Evolutionary conservation across 2,329 filamentous ascomycete species (phyloP).

Genomic region (Pestalotiopsis sp.): DNA sequence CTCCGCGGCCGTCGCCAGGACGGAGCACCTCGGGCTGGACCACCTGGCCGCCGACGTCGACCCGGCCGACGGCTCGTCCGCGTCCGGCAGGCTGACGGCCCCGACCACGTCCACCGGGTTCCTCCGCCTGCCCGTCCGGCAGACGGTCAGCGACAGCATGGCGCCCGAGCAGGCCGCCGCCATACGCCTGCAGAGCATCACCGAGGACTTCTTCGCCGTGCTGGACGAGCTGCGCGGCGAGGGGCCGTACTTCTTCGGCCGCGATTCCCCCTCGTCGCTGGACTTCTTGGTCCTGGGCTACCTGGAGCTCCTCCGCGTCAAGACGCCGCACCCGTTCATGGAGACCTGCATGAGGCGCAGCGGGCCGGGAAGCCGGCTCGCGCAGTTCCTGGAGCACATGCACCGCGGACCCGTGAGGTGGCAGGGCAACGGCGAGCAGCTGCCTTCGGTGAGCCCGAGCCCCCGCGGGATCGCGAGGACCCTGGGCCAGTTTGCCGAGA

Average conservation of each 20-base stretch:
- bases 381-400: slow-evolving; percentile 24
- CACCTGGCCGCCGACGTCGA: slow-evolving; percentile 64
- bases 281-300: slow-evolving; percentile 86
- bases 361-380: slow-evolving; percentile 25
- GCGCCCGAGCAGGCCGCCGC: slow-evolving; percentile 70
- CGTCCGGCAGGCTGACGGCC: slow-evolving; percentile 35
- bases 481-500: slow-evolving; percentile 31
- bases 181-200: slow-evolving; percentile 76
- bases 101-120: slow-evolving; percentile 35
- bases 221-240: slow-evolving; percentile 63
- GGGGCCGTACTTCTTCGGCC: slow-evolving; percentile 56
- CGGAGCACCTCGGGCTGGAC: slow-evolving; percentile 70
- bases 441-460: slow-evolving; percentile 24
- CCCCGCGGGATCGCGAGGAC: slow-evolving; percentile 19
- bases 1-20: slow-evolving; percentile 68
- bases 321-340: slow-evolving; percentile 49
- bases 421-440: slow-evolving; percentile 11
- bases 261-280: slow-evolving; percentile 56
- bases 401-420: slow-evolving; percentile 8
- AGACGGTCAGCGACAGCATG: slow-evolving; percentile 46
- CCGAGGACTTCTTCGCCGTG: slow-evolving; percentile 71
- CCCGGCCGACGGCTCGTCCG: slow-evolving; percentile 32
- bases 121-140: slow-evolving; percentile 33
- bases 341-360: slow-evolving; percentile 25
- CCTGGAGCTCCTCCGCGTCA: slow-evolving; percentile 69